These are phyloP conservation scores for Angophora floribunda DNA, from an alignment of 345 rosid genomes.

Conservation along the genomic window DNA sequence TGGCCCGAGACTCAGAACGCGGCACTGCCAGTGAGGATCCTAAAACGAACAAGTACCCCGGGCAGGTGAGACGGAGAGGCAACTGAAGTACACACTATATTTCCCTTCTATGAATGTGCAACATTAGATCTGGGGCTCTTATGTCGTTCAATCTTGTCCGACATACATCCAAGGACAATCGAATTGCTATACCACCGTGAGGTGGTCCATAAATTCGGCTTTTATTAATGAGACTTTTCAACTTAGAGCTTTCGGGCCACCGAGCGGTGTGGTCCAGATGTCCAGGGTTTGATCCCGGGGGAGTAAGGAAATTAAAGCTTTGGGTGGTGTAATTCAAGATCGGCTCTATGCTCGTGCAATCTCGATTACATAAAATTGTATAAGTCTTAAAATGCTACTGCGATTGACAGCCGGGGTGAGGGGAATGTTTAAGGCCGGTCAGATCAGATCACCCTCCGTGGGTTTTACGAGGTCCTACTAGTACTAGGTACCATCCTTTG, in stretches of 20 bases:
- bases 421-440: neutral
- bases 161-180: neutral
- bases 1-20: neutral
- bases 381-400: neutral
- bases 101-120: neutral
- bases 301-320: neutral
- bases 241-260: neutral
- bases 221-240: neutral
- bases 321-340: neutral
- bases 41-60: neutral
- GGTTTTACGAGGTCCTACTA: no score
- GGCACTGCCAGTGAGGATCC: neutral
- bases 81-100: neutral
- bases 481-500: neutral
- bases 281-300: neutral
- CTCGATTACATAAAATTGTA: neutral
- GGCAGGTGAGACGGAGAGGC: neutral
- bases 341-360: neutral
- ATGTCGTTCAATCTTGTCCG: neutral
- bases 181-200: neutral
- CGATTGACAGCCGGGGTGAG: neutral
- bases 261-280: neutral
- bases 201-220: neutral
- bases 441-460: neutral
- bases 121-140: neutral